Percentiles rank a stretch among this genome's conserved stretches.
These are phyloP conservation scores for Vitis riparia DNA, from an alignment of 164 flowering plant species.

Conservation along the genomic window DNA sequence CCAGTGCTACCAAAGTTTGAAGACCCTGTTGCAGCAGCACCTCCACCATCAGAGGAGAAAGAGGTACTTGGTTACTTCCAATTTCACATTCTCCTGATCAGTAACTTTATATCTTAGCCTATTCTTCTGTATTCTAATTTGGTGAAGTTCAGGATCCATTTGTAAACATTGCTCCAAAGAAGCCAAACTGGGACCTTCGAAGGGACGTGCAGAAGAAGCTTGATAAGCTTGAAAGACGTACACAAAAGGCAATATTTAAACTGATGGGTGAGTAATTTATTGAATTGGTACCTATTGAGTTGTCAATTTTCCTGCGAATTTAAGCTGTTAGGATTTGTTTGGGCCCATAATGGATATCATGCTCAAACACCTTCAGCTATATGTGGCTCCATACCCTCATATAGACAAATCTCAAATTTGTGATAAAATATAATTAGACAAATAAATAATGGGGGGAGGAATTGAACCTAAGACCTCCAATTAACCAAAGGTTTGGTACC, in stretches of 20 bases:
- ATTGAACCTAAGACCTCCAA: too few species aligned
- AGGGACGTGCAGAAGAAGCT: slow-evolving; percentile 94
- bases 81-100: background rate
- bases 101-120: background rate
- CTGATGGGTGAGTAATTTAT: slow-evolving; percentile 58
- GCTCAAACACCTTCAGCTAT: too few species aligned
- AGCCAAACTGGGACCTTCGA: slow-evolving; percentile 95
- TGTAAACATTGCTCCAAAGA: slow-evolving; percentile 95
- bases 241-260: slow-evolving; percentile 74
- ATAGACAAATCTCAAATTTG: too few species aligned
- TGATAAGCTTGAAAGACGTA: slow-evolving; percentile 88
- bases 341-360: too few species aligned
- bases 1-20: slow-evolving; percentile 87
- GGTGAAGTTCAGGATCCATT: slow-evolving; percentile 74
- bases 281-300: too few species aligned
- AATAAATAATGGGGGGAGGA: too few species aligned
- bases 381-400: too few species aligned
- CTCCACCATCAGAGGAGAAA: slow-evolving; percentile 50
- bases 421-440: too few species aligned
- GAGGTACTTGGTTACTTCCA: slow-evolving; percentile 44
- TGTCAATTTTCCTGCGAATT: too few species aligned
- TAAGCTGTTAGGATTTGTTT: too few species aligned
- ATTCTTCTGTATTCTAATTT: background rate
- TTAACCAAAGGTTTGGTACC: too few species aligned
- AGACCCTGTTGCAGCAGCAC: slow-evolving; percentile 67